Percentiles rank a stretch among this genome's conserved stretches.
phyloP scores from a whole-genome alignment of 2,329 filamentous ascomycete species.

The Fusarium sp. region DNA sequence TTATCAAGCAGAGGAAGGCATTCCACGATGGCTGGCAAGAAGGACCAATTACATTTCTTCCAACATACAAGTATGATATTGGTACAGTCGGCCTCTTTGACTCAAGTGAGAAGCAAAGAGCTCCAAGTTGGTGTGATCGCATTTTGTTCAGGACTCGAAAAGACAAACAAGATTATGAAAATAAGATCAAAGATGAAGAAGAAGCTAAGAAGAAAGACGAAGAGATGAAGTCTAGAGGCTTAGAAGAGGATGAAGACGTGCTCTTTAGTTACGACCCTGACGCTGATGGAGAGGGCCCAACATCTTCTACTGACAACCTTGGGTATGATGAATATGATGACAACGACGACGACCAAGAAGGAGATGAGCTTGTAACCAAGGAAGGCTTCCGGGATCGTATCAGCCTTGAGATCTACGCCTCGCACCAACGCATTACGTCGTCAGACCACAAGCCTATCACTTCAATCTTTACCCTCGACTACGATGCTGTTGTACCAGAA shows the following conservation, averaged over 20 bases:
- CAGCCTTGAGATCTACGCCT: slow-evolving; percentile 76
- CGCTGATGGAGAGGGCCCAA: slow-evolving; percentile 67
- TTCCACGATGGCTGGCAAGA: slow-evolving; percentile 95
- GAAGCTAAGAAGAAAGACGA: slow-evolving; percentile 78
- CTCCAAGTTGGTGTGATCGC: slow-evolving; percentile 96
- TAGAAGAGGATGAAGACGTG: slow-evolving; percentile 85
- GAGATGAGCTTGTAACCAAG: slow-evolving; percentile 65
- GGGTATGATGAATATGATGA: slow-evolving; percentile 72
- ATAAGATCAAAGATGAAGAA: slow-evolving; percentile 70
- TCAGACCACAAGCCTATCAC: slow-evolving; percentile 96
- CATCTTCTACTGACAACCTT: slow-evolving; percentile 50
- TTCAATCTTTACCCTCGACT: slow-evolving; percentile 84
- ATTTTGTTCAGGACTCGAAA: slow-evolving; percentile 85
- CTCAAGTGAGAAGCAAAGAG: slow-evolving; percentile 91
- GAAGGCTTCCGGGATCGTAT: slow-evolving; percentile 68
- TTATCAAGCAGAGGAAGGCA: slow-evolving; percentile 79
- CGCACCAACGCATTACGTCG: slow-evolving; percentile 88
- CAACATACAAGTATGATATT: slow-evolving; percentile 97
- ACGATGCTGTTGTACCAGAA: slow-evolving; percentile 86
- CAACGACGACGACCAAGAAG: slow-evolving; percentile 57
- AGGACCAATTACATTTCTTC: slow-evolving; percentile 86
- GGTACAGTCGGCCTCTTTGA: slow-evolving; percentile 95
- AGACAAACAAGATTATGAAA: slow-evolving; percentile 74
- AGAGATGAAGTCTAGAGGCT: slow-evolving; percentile 84
- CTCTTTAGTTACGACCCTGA: slow-evolving; percentile 93